Evolutionary conservation across 129 eudicot species (phyloP).

Genomic region (Tagetes patula): DNA sequence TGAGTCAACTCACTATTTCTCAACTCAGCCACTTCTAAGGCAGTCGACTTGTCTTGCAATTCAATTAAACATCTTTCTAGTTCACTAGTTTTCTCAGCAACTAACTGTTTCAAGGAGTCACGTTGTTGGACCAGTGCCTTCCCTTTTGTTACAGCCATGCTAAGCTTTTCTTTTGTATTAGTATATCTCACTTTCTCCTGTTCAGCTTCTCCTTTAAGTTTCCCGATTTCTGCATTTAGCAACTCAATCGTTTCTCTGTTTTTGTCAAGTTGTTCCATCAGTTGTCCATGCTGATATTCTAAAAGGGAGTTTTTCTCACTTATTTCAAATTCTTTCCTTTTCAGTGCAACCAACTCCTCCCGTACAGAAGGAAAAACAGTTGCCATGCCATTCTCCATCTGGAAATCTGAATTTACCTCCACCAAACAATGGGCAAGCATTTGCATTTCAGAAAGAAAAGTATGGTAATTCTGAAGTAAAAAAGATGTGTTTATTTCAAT

Average conservation of each 20-base stretch:
- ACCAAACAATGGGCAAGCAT: slow-evolving; percentile 57
- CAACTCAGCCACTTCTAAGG: slow-evolving; percentile 66
- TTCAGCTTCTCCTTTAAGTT: slow-evolving; percentile 69
- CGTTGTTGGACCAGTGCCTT: slow-evolving; percentile 93
- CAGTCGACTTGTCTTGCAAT: slow-evolving; percentile 69
- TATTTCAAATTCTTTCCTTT: slow-evolving; percentile 58
- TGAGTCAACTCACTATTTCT: slow-evolving; percentile 48
- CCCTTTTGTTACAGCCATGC: slow-evolving; percentile 95
- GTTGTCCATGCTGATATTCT: slow-evolving; percentile 54
- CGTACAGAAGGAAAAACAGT: slow-evolving; percentile 46
- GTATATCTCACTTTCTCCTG: slow-evolving; percentile 71
- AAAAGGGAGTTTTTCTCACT: slow-evolving; percentile 46
- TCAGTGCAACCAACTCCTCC: slow-evolving; percentile 51
- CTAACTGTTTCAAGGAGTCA: slow-evolving; percentile 76
- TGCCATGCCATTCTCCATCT: slow-evolving; percentile 50
- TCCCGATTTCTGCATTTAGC: slow-evolving; percentile 53
- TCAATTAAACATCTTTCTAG: slow-evolving; percentile 53
- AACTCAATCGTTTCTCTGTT: slow-evolving; percentile 45
- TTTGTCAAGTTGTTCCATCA: slow-evolving; percentile 61
- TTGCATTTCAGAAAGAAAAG: slow-evolving; percentile 55
- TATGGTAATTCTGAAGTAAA: slow-evolving; percentile 63
- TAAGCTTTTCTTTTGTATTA: slow-evolving; percentile 89
- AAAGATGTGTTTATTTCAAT: slow-evolving; percentile 51
- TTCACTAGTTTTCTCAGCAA: slow-evolving; percentile 78
- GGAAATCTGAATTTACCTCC: slow-evolving; percentile 48